A percentile compares a stretch with the other conserved stretches of the same genome.
Conservation (phyloP, 2,329 filamentous ascomycete genomes). For the Penicillium rolfsii region DNA sequence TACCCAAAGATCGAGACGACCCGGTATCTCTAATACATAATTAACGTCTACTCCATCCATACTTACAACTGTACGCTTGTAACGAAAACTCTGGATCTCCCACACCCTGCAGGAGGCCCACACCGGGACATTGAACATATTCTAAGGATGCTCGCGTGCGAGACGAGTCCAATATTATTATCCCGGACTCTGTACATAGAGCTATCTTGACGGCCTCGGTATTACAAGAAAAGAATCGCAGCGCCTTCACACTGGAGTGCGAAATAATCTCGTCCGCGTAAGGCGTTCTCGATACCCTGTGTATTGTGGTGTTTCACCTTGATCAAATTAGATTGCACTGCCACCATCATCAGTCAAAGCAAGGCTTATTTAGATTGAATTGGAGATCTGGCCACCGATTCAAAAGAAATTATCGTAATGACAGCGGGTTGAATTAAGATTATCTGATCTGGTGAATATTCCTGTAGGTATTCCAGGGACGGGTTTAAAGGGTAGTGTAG, state of each 20-base stretch:
- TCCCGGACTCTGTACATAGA: neutral
- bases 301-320: neutral
- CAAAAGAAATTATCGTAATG: neutral
- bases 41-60: neutral
- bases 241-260: neutral
- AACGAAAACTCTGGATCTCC: neutral
- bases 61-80: neutral
- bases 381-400: neutral
- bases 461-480: too few relatives aligned
- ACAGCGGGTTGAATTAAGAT: neutral
- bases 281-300: neutral
- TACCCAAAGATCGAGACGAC: constrained; percentile 2
- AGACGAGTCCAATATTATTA: neutral
- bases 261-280: too few relatives aligned
- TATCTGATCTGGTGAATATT: neutral
- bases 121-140: neutral
- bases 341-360: neutral
- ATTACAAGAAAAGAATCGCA: neutral
- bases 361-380: neutral
- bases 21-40: neutral
- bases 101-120: constrained; percentile 1
- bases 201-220: neutral
- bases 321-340: neutral
- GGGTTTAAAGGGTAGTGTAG: neutral
- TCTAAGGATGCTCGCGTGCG: neutral